Percentiles rank a stretch among this genome's conserved stretches.
These are phyloP conservation scores for Helichrysum umbraculigerum DNA, from an alignment of 129 eudicot genomes.

Conservation along the genomic window DNA sequence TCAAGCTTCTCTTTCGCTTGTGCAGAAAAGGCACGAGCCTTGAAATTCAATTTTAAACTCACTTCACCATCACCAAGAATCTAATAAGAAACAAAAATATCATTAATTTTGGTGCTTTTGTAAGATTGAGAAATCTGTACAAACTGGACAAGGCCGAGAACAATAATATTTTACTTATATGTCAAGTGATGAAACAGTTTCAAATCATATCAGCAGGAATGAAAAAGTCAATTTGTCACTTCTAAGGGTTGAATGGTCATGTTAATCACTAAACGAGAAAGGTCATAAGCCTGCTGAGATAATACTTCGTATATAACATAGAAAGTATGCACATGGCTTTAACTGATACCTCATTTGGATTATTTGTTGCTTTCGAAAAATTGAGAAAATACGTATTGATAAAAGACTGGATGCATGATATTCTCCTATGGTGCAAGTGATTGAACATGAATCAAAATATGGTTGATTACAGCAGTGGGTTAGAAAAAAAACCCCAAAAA, in stretches of 20 bases:
- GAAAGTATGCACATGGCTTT: not conserved
- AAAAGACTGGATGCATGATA: no score
- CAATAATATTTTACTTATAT: not conserved
- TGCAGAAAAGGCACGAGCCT: slow-evolving; percentile 89
- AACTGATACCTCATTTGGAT: not conserved
- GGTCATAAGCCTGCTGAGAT: not conserved
- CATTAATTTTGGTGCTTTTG: slow-evolving; percentile 9
- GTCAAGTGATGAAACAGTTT: not conserved
- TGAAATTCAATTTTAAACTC: slow-evolving; percentile 66
- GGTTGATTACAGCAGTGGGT: no score
- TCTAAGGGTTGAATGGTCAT: slow-evolving; percentile 16
- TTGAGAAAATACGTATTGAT: no score
- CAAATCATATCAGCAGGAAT: not conserved
- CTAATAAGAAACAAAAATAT: slow-evolving; percentile 29
- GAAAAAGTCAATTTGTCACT: slow-evolving; percentile 8
- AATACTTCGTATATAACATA: not conserved
- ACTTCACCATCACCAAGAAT: slow-evolving; percentile 80
- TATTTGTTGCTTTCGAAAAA: no score
- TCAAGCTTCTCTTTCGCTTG: slow-evolving; percentile 89
- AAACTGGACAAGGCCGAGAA: not conserved
- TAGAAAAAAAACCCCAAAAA: no score
- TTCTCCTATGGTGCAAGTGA: no score
- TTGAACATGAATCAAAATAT: no score
- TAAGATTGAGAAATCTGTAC: not conserved
- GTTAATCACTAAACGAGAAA: not conserved